These are phyloP conservation scores for Gracilaria domingensis DNA, from an alignment of 23 red algal species.

Conservation along the genomic window DNA sequence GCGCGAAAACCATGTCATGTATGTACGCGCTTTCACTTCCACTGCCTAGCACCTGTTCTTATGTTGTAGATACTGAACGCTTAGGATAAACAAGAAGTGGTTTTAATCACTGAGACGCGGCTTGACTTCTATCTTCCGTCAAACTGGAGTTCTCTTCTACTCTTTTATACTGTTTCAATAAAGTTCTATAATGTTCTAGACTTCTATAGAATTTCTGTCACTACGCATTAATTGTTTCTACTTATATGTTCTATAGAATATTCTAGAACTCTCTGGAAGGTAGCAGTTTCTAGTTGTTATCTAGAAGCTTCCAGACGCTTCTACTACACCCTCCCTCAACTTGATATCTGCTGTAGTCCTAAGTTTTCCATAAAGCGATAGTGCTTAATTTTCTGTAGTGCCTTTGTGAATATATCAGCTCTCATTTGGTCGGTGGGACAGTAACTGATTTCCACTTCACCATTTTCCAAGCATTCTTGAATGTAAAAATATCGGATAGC, in stretches of 20 bases:
- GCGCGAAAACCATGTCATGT: no score
- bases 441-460: no score
- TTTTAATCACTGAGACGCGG: neutral
- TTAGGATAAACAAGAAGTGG: neutral
- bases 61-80: no score
- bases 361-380: no score
- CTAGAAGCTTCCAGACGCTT: neutral
- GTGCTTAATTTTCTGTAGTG: no score
- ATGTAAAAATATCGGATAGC: no score
- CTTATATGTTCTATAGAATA: neutral
- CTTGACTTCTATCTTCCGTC: slow-evolving; percentile 15
- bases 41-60: no score
- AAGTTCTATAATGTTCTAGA: slow-evolving; percentile 12
- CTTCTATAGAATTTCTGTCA: neutral
- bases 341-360: no score
- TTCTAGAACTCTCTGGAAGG: slow-evolving; percentile 14
- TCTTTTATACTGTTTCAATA: slow-evolving; percentile 14
- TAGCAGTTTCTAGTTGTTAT: neutral
- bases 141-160: neutral
- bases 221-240: neutral
- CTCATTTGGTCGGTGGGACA: no score
- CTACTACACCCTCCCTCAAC: neutral
- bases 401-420: no score
- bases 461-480: no score
- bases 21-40: no score